A percentile compares a stretch with the other conserved stretches of the same genome.
These are phyloP conservation scores for Lyophyllum atratum DNA, from an alignment of 768 basidiomycete species.

Conservation along the genomic window DNA sequence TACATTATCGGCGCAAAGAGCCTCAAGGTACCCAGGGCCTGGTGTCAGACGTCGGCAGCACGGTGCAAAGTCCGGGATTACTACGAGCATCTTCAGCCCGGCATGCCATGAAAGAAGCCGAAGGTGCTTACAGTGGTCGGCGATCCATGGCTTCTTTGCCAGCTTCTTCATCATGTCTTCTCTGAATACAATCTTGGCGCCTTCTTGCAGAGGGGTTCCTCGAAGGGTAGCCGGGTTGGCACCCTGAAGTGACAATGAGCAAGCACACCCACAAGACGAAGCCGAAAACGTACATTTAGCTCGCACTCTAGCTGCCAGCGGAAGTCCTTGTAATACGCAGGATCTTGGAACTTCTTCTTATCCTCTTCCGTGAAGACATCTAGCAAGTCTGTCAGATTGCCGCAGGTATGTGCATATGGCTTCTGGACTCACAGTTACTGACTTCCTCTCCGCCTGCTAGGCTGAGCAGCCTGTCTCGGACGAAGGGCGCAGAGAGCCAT, in stretches of 20 bases:
- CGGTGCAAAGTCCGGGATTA: constrained; percentile 61
- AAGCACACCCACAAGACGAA: neutral
- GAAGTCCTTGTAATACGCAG: constrained; percentile 48
- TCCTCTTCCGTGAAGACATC: constrained; percentile 55
- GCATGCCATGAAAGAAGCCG: neutral
- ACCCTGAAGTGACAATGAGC: constrained; percentile 17
- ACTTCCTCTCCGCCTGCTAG: constrained; percentile 39
- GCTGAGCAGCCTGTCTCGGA: constrained; percentile 37
- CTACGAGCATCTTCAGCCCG: constrained; percentile 25
- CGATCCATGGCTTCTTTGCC: constrained; percentile 60
- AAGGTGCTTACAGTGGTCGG: constrained; percentile 46
- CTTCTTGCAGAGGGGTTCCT: constrained; percentile 38
- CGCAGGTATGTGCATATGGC: neutral
- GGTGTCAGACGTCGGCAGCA: constrained; percentile 67
- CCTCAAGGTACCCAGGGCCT: constrained; percentile 68
- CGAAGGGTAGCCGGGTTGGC: constrained; percentile 43
- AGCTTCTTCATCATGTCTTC: constrained; percentile 51
- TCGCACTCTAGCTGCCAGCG: constrained; percentile 48
- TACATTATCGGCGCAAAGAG: constrained; percentile 64
- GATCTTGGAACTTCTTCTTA: constrained; percentile 49
- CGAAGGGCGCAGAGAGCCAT: constrained; percentile 53
- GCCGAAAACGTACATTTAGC: constrained; percentile 42
- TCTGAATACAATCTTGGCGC: constrained; percentile 36
- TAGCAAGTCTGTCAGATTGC: constrained; percentile 16
- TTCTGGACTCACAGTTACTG: constrained; percentile 42